Evolutionary conservation across 2,329 filamentous ascomycete genomes (phyloP).

Genomic region (Nemania sp.): DNA sequence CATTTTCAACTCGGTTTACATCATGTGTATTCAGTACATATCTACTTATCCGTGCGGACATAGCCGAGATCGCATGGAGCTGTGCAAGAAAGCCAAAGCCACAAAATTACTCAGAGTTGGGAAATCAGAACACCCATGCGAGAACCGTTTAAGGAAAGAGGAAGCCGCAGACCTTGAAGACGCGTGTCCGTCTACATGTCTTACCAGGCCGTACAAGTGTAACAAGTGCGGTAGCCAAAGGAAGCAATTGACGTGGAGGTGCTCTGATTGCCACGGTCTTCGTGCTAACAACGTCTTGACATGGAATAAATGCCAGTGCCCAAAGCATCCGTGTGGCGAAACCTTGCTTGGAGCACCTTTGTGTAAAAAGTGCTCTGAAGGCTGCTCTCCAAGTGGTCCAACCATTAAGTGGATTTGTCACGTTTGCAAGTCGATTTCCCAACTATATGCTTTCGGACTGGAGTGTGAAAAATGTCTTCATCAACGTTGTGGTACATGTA

Average conservation of each 20-base stretch:
- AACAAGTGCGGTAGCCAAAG: constrained; percentile 31
- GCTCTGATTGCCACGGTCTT: constrained; percentile 36
- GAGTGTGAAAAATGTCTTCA: constrained; percentile 38
- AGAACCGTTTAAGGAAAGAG: background rate
- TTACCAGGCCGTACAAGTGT: constrained; percentile 43
- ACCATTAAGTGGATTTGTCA: constrained; percentile 38
- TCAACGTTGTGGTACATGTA: constrained; percentile 35
- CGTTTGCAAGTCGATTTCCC: constrained; percentile 9
- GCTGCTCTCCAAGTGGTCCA: background rate
- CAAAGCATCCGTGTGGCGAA: constrained; percentile 27
- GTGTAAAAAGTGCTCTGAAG: constrained; percentile 31
- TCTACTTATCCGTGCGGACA: constrained; percentile 48
- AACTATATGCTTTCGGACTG: constrained; percentile 27
- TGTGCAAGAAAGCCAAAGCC: constrained; percentile 41
- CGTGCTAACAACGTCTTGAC: constrained; percentile 27
- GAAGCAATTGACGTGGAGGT: constrained; percentile 45
- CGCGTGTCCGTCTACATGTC: constrained; percentile 40
- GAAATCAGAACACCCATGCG: constrained; percentile 31
- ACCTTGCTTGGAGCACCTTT: constrained; percentile 28
- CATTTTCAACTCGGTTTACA: constrained; percentile 4
- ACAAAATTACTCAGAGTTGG: constrained; percentile 26
- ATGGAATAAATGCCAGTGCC: constrained; percentile 39
- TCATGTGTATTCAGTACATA: constrained; percentile 32
- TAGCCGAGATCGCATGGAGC: constrained; percentile 27
- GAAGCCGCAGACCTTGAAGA: constrained; percentile 39